A percentile compares a stretch with the other conserved stretches of the same genome.
These are phyloP conservation scores for Fusarium incarnatum DNA, from an alignment of 2,329 filamentous ascomycete species.

Conservation along the genomic window DNA sequence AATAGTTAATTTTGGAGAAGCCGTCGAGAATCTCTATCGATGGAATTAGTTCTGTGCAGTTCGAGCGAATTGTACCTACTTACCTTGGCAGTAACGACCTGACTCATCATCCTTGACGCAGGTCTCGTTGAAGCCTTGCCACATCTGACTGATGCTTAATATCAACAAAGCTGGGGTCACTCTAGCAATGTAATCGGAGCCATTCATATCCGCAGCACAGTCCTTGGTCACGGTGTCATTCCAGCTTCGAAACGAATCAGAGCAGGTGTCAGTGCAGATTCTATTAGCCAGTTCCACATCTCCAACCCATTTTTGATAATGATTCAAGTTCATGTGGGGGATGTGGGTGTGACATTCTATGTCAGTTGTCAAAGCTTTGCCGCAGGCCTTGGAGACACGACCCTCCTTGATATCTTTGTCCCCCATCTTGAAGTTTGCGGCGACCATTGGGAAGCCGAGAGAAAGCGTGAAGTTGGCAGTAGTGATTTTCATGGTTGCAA, in stretches of 20 bases:
- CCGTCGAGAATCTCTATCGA: neutral
- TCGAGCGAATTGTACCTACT: rapidly evolving
- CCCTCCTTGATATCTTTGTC: neutral
- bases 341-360: neutral
- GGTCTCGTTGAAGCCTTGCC: neutral
- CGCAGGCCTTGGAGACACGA: neutral
- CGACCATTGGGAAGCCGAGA: neutral
- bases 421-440: neutral
- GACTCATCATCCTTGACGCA: neutral
- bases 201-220: neutral
- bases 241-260: neutral
- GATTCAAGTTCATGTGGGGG: neutral
- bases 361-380: neutral
- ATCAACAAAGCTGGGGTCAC: too few relatives aligned
- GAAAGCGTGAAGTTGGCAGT: neutral
- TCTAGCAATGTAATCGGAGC: too few relatives aligned
- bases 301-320: neutral
- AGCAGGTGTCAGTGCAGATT: neutral
- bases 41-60: neutral
- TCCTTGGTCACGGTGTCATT: neutral
- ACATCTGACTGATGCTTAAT: rapidly evolving
- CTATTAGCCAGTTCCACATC: neutral
- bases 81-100: neutral
- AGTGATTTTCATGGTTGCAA: neutral
- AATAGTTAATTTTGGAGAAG: neutral